A percentile compares a stretch with the other conserved stretches of the same genome.
Conservation (phyloP, 1,284 basidiomycete species). For the Prillingera fragicola region DNA sequence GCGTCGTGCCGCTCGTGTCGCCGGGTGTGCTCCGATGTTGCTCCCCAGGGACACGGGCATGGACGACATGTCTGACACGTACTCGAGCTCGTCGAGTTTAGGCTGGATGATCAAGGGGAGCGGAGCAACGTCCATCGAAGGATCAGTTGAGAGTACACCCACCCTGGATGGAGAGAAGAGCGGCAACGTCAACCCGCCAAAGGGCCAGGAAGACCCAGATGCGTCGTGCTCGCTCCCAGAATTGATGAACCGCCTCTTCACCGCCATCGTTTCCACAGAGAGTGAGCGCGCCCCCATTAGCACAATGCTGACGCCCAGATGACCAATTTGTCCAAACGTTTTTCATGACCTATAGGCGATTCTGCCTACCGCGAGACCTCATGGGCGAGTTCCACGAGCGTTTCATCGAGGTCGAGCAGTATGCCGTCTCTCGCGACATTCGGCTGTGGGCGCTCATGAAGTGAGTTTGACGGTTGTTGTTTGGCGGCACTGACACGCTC, state of each 20-base stretch:
- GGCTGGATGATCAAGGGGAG: constrained; percentile 31
- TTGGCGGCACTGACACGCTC: background rate
- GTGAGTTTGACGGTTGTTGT: constrained; percentile 23
- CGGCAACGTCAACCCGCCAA: background rate
- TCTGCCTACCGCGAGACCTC: constrained; percentile 35
- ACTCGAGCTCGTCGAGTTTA: constrained; percentile 29
- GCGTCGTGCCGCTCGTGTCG: no score
- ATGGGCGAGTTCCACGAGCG: constrained; percentile 38
- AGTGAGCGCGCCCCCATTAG: constrained; percentile 21
- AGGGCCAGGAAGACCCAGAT: constrained; percentile 1
- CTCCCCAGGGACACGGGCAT: background rate
- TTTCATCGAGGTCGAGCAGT: constrained; percentile 31
- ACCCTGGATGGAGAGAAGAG: constrained; percentile 6
- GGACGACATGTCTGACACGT: constrained; percentile 21
- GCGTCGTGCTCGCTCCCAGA: constrained; percentile 17
- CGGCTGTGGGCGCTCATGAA: constrained; percentile 41
- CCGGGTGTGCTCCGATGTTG: constrained; percentile 15
- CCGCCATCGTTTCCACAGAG: constrained; percentile 37
- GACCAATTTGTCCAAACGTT: constrained; percentile 39
- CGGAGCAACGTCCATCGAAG: constrained; percentile 7
- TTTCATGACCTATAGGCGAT: constrained; percentile 45
- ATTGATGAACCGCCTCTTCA: constrained; percentile 36
- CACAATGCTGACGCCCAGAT: constrained; percentile 16
- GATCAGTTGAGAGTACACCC: constrained; percentile 4
- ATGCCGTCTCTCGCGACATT: constrained; percentile 34